Evolutionary conservation across 1,139 yeast genomes (phyloP).

Genomic region (Protomyces arabidopsidicola): DNA sequence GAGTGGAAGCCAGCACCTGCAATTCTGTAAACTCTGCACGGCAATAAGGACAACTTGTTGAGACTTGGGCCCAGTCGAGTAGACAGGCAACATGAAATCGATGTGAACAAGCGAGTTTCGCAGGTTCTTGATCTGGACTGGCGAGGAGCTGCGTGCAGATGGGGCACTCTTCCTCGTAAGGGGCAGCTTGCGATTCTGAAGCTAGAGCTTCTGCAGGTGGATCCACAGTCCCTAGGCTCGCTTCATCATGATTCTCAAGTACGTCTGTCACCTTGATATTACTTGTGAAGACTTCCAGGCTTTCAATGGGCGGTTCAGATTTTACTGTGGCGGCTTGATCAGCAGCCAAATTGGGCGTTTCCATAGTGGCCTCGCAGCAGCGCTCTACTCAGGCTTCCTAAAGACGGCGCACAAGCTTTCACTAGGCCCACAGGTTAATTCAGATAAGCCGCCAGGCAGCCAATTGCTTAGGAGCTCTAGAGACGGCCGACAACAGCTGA

Average conservation of each 20-base stretch:
- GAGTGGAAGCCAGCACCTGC: neutral
- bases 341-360: no score
- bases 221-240: no score
- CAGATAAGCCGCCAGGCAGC: no score
- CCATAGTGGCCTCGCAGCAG: no score
- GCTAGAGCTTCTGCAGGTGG: neutral
- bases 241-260: no score
- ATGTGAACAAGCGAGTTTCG: slow-evolving; percentile 10
- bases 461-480: no score
- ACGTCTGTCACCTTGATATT: neutral
- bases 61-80: slow-evolving; percentile 10
- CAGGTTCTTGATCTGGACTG: slow-evolving; percentile 8
- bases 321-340: neutral
- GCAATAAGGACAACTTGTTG: slow-evolving; percentile 24
- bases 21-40: slow-evolving; percentile 11
- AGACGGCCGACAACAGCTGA: no score
- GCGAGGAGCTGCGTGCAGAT: neutral
- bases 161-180: slow-evolving; percentile 3
- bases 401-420: no score
- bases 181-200: neutral
- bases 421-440: no score
- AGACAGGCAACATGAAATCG: slow-evolving; percentile 16
- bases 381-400: no score
- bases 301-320: neutral
- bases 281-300: neutral